Evolutionary conservation across 805 yeast genomes (phyloP).

Genomic region (Metschnikowia lunata): DNA sequence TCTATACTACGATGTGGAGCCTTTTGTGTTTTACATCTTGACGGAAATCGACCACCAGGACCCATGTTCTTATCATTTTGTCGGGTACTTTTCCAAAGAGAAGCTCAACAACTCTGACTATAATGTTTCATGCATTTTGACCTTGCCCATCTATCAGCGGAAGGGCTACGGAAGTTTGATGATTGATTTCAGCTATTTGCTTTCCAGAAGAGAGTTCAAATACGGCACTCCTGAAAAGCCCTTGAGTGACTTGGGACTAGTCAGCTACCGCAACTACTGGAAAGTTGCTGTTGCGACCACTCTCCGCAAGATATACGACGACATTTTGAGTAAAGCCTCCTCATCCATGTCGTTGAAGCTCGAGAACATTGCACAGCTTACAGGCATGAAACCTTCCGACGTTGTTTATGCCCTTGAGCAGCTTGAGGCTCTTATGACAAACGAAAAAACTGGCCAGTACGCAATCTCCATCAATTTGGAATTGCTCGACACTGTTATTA

Average conservation of each 20-base stretch:
- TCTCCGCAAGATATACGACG: slow-evolving; percentile 27
- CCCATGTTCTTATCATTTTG: slow-evolving; percentile 59
- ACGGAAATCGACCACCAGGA: slow-evolving; percentile 56
- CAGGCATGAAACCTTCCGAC: slow-evolving; percentile 87
- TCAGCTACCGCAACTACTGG: slow-evolving; percentile 89
- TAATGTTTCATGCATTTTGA: slow-evolving; percentile 86
- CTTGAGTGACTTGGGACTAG: slow-evolving; percentile 75
- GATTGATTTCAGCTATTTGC: slow-evolving; percentile 82
- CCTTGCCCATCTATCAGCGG: slow-evolving; percentile 82
- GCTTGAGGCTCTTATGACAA: slow-evolving; percentile 53
- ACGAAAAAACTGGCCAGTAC: slow-evolving; percentile 43
- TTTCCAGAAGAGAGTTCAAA: slow-evolving; percentile 69
- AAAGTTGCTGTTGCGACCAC: slow-evolving; percentile 55
- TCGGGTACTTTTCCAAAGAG: slow-evolving; percentile 93
- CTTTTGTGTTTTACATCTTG: slow-evolving; percentile 83
- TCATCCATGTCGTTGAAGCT: slow-evolving; percentile 41
- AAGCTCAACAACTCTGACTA: slow-evolving; percentile 69
- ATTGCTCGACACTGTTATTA: slow-evolving; percentile 39
- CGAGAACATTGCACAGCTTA: slow-evolving; percentile 55
- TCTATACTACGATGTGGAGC: slow-evolving; percentile 90
- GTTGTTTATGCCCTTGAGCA: slow-evolving; percentile 84
- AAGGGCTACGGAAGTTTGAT: slow-evolving; percentile 85
- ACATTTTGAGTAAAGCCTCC: slow-evolving; percentile 10
- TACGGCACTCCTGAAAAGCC: slow-evolving; percentile 97
- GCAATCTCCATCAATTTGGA: slow-evolving; percentile 49